A percentile compares a stretch with the other conserved stretches of the same genome.
These are phyloP conservation scores for Fusarium metavorans DNA, from an alignment of 2,329 filamentous ascomycete genomes.

Conservation along the genomic window DNA sequence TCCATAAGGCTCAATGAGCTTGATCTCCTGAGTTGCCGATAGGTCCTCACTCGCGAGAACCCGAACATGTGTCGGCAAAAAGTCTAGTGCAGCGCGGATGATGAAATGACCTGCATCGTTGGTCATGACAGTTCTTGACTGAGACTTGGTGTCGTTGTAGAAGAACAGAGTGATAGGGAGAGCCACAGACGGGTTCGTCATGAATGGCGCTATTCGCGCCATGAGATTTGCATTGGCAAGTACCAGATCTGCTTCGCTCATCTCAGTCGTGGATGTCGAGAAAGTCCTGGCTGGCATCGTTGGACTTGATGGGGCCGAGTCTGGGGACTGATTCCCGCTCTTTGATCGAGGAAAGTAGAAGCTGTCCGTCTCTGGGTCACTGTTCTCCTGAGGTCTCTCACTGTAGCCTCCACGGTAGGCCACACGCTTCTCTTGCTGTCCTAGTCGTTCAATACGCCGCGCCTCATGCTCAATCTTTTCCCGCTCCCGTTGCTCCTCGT, in stretches of 20 bases:
- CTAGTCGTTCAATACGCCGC: constrained; percentile 78
- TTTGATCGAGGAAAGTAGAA: constrained; percentile 45
- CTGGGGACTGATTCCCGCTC: constrained; percentile 51
- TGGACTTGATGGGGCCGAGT: constrained; percentile 59
- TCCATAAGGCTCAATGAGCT: constrained; percentile 80
- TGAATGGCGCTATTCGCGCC: constrained; percentile 87
- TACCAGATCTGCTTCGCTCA: constrained; percentile 81
- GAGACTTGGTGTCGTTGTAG: constrained; percentile 86
- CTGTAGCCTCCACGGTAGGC: constrained; percentile 81
- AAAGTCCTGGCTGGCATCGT: constrained; percentile 52
- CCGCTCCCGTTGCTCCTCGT: constrained; percentile 65
- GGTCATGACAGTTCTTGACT: constrained; percentile 86
- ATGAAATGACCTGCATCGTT: constrained; percentile 91
- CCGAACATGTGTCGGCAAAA: constrained; percentile 89
- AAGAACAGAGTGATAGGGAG: constrained; percentile 93
- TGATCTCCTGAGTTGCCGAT: constrained; percentile 82
- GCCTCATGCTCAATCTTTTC: constrained; percentile 81
- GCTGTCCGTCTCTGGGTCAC: constrained; percentile 48
- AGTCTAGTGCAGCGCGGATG: constrained; percentile 83
- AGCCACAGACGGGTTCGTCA: constrained; percentile 83
- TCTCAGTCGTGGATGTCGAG: constrained; percentile 62
- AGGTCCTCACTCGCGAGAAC: constrained; percentile 88
- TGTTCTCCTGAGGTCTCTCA: constrained; percentile 68
- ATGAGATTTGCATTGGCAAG: constrained; percentile 89
- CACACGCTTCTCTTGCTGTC: constrained; percentile 76